Base-by-base conservation (phyloP, 2,329 filamentous ascomycete species). In the Claviceps sp. region DNA sequence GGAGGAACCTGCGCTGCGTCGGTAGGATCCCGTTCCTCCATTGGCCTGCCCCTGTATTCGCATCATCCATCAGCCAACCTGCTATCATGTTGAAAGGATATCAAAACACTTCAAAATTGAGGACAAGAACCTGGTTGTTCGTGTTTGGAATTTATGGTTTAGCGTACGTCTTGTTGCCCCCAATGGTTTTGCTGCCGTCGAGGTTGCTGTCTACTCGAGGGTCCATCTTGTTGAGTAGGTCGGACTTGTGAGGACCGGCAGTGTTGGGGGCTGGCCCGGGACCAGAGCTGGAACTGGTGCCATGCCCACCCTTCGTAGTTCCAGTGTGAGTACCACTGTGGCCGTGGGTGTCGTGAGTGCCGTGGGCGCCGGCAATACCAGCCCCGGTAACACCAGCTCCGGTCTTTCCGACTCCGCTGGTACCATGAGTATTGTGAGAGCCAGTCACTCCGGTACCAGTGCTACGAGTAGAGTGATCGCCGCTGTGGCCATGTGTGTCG, bases 1-100 rank as follows among this genome's bases (percentile, higher is more conserved):
- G 78, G 77, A 1, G 77, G 76, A 0, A 79, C 77, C 59, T 81
- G 76, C 0, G 77, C 67, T 1, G 78, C 77, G 55, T 81, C 77
- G 18, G 70, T 74, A 4, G 76, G 76, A 47, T 80, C 76, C 55
- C 65, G 67, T 48, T 59, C 38, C 5, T 55, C 51, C 30, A 54
- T 37, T 13, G 46, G 20, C 20, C 52, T 51, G 37, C 8, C n/a
- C 34, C 2, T 2, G 7, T 1, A 37, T 37, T 18, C 26, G 34
- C 9, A 47, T 9, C n/a, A 30, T 9, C 18, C 30, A 47, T 53
- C 43, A 53, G 52, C 24, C 3, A 47, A 37, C 11, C 9, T 16
- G 11, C 18, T 11, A 18, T 42, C 26, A 16, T 5, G 37, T 30
- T 9, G 9, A 16, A 18, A 5, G 6, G 6, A n/a, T 24, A 9